Conservation (phyloP, 305 asterid species). For the Petunia hybrid region DNA sequence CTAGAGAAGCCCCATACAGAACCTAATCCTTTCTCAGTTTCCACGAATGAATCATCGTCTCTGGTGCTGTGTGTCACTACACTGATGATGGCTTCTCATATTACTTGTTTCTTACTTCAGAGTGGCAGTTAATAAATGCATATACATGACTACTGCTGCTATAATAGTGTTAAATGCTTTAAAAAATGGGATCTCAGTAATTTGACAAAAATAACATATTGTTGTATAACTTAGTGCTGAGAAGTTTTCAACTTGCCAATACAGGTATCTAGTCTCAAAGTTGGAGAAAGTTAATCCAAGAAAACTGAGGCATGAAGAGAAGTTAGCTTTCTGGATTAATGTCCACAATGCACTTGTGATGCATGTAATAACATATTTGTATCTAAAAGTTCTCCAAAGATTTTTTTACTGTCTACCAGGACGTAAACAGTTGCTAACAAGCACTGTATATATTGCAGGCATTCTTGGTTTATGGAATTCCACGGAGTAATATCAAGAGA, state of each 20-base stretch:
- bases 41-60: background rate
- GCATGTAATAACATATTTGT: conserved; percentile 69
- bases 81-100: background rate
- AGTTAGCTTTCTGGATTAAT: conserved; percentile 94
- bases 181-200: background rate
- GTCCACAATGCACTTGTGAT: conserved; percentile 90
- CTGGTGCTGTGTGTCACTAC: background rate
- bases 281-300: conserved; percentile 73
- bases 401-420: background rate
- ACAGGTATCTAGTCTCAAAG: conserved; percentile 71
- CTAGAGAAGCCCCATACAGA: background rate
- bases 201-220: background rate
- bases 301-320: conserved; percentile 81
- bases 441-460: conserved; percentile 55
- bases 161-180: background rate
- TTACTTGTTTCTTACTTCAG: background rate
- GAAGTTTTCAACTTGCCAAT: conserved; percentile 5
- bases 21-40: no score
- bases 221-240: background rate
- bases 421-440: background rate
- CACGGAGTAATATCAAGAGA: conserved; percentile 70
- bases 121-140: background rate
- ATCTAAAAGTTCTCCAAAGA: background rate
- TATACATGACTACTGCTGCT: background rate
- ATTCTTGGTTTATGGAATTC: conserved; percentile 81